Evolutionary conservation across 1,284 basidiomycete species (phyloP), one percentile per base, ranked within the genome.

Genomic region (Austroboletus niveus): DNA sequence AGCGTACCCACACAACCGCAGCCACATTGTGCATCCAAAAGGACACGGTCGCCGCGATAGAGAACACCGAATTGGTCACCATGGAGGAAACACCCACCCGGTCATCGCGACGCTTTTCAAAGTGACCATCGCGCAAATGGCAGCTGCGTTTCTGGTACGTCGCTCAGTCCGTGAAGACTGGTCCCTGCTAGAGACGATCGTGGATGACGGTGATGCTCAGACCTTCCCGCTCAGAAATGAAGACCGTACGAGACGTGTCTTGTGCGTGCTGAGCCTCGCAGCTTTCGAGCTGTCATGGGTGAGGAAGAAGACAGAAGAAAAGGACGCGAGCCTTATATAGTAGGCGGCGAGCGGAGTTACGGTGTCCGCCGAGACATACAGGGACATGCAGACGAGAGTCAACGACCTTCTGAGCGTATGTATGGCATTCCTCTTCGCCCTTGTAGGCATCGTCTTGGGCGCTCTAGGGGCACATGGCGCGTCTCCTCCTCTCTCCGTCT

Each of bases 401-500:
- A 24, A 24, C 4, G 22, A 24, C 22, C 22, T 24, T 24, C 22
- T 24, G 22, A 24, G 22, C 22, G 22, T 24, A 24, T 24, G 22
- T 24, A 24, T 24, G 22, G 22, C 22, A 24, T 24, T 24, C 22
- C 22, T 62, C 31, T 45, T 57, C 47, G 54, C 47, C 42, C 52
- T 68, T 22, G 46, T 36, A 14, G 57, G 65, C 41, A n/a, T 63
- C 1, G 54, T 57, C n/a, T 22, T 68, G 30, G 12, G 50, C 42
- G 58, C 38, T 8, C 47, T 66, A 10, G 20, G 45, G 9, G 56
- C 48, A 10, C 48, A 52, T 48, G 59, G 60, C 56, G 66, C 72
- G 20, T 81, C 82, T 38, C 88, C 90, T 12, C 85, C 88, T 2
- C 85, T 96, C 14, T 84, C 84, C 51, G 85, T 95, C 22, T 79